These are phyloP conservation scores for Kurtzmaniella cleridarum DNA, from an alignment of 805 yeast species.

Conservation along the genomic window DNA sequence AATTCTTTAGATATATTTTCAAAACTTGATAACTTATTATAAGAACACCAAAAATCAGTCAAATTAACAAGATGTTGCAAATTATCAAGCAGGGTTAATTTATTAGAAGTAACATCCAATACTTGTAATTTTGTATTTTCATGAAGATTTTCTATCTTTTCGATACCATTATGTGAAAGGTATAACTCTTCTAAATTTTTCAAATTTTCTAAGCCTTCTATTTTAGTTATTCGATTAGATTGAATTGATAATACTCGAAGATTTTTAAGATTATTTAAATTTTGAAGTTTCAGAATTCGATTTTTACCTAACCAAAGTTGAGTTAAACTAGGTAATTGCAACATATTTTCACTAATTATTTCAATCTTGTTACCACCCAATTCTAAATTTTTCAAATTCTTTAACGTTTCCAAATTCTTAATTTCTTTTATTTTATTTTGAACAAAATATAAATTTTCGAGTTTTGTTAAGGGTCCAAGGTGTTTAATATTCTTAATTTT, in stretches of 20 bases:
- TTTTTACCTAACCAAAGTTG: conserved; percentile 94
- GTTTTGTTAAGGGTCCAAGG: conserved; percentile 52
- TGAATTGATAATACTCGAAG: conserved; percentile 81
- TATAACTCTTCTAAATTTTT: conserved; percentile 78
- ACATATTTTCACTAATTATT: conserved; percentile 50
- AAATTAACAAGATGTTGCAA: conserved; percentile 60
- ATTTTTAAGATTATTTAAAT: conserved; percentile 53
- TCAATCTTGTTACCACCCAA: conserved; percentile 83
- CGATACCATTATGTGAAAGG: conserved; percentile 77
- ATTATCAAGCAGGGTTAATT: conserved; percentile 55
- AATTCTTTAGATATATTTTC: conserved; percentile 65
- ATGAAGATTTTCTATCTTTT: conserved; percentile 72
- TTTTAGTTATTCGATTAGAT: conserved; percentile 68
- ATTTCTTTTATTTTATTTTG: conserved; percentile 80
- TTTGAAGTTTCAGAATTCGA: conserved; percentile 58
- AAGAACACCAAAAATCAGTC: conserved; percentile 93
- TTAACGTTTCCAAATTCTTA: conserved; percentile 55
- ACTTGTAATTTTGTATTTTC: conserved; percentile 60
- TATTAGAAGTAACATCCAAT: conserved; percentile 78
- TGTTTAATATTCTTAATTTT: conserved; percentile 82
- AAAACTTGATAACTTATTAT: conserved; percentile 64
- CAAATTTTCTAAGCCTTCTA: conserved; percentile 77
- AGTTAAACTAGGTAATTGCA: conserved; percentile 49
- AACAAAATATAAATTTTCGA: conserved; percentile 75
- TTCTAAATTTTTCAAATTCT: conserved; percentile 64